Percentiles rank a stretch among this genome's conserved stretches.
These are phyloP conservation scores for Inosperma sp. DNA, from an alignment of 768 basidiomycete genomes.

Conservation along the genomic window DNA sequence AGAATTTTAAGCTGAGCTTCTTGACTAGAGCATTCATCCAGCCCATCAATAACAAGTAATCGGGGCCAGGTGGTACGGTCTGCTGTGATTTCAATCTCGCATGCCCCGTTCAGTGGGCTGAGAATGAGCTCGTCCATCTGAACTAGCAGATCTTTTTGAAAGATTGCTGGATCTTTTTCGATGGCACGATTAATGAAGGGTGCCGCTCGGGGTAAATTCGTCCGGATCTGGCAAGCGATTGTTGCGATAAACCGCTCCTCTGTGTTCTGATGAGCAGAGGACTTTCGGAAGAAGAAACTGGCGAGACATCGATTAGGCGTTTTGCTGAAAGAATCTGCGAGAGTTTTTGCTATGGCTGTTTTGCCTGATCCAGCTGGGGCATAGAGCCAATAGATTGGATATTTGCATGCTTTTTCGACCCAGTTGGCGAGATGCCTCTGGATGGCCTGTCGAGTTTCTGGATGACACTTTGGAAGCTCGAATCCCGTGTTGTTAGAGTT, in stretches of 20 bases:
- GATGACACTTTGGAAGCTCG: not conserved
- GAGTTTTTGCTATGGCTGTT: not conserved
- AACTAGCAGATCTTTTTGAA: not conserved
- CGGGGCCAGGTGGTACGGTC: not conserved
- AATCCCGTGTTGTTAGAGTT: not conserved
- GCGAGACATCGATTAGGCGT: not conserved
- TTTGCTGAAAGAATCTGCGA: not conserved
- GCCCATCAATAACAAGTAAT: not conserved
- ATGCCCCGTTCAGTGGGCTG: not conserved
- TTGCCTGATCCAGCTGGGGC: not conserved
- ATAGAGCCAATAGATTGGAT: not conserved
- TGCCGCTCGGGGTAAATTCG: not conserved
- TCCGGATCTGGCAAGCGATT: not conserved
- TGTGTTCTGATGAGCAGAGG: not conserved
- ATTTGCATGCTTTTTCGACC: not conserved
- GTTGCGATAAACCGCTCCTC: not conserved
- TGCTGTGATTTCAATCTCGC: not conserved
- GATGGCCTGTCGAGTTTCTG: not conserved
- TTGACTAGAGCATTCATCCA: not conserved
- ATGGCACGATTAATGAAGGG: not conserved
- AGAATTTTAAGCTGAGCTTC: not conserved
- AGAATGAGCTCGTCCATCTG: conserved; percentile 1
- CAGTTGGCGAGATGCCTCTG: not conserved
- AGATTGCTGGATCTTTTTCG: not conserved
- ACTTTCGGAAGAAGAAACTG: not conserved